A percentile compares a stretch with the other conserved stretches of the same genome.
Conservation (phyloP, 169 alveolate genomes). For the Plasmodium adleri region DNA sequence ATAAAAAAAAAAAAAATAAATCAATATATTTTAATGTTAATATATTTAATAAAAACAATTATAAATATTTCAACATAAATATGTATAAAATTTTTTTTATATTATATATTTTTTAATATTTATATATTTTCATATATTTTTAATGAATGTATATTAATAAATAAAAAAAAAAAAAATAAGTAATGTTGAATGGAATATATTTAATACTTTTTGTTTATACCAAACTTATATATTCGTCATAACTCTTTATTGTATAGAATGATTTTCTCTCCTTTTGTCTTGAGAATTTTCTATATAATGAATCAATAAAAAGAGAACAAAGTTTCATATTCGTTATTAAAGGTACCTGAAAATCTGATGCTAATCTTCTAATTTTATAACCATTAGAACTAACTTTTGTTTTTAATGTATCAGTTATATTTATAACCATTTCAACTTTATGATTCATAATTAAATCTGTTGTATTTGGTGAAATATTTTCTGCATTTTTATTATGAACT, state of each 20-base stretch:
- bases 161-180: too few species aligned
- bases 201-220: conserved; percentile 6
- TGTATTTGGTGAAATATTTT: conserved; percentile 47
- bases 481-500: conserved; percentile 73
- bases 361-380: conserved; percentile 82
- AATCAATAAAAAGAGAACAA: conserved; percentile 82
- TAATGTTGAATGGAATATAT: neutral
- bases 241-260: conserved; percentile 81
- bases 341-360: conserved; percentile 81
- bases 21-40: too few species aligned
- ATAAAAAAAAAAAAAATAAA: too few species aligned
- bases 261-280: conserved; percentile 78
- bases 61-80: too few species aligned
- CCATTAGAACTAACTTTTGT: conserved; percentile 79
- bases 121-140: too few species aligned
- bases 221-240: conserved; percentile 81
- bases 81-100: too few species aligned
- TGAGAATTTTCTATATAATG: conserved; percentile 79
- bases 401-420: conserved; percentile 80
- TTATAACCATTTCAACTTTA: conserved; percentile 83
- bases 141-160: too few species aligned
- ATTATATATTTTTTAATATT: too few species aligned
- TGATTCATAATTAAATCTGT: conserved; percentile 78
- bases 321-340: conserved; percentile 80
- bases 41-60: too few species aligned